Evolutionary conservation across 179 eudicot species (phyloP).

Genomic region (Patellifolia procumbens): DNA sequence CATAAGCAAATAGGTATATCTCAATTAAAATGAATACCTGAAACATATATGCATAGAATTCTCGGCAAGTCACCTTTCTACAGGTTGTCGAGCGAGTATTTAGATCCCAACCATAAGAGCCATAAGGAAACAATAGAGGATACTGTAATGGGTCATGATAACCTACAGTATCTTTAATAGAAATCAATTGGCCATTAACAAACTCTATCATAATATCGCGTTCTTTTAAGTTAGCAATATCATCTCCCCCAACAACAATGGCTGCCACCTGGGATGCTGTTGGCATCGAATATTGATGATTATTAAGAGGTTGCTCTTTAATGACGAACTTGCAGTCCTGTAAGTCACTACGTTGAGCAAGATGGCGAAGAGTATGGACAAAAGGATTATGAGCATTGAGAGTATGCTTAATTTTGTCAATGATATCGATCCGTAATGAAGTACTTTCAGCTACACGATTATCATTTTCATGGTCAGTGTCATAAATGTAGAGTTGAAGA

Average conservation of each 20-base stretch:
- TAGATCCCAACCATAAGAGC: slow-evolving; percentile 9
- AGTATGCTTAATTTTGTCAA: no score
- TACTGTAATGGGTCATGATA: background rate
- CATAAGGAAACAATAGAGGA: background rate
- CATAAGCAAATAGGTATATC: no score
- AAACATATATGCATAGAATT: background rate
- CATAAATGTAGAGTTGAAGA: background rate
- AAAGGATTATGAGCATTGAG: background rate
- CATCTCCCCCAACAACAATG: background rate
- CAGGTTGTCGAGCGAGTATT: background rate
- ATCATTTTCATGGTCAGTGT: slow-evolving; percentile 8
- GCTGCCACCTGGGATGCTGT: slow-evolving; percentile 9
- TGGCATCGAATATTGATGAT: background rate
- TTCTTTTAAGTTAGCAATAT: background rate
- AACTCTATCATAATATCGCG: background rate
- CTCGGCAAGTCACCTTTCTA: background rate
- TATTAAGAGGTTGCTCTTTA: background rate
- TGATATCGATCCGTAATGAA: no score
- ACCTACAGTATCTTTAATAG: no score
- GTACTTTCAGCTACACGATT: no score
- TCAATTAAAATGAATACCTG: background rate
- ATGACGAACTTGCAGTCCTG: background rate
- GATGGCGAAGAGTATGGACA: slow-evolving; percentile 4
- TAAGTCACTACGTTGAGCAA: background rate
- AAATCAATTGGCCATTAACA: background rate